Base-by-base conservation (phyloP, 768 basidiomycete genomes). In the Rhodotorula paludigena region DNA sequence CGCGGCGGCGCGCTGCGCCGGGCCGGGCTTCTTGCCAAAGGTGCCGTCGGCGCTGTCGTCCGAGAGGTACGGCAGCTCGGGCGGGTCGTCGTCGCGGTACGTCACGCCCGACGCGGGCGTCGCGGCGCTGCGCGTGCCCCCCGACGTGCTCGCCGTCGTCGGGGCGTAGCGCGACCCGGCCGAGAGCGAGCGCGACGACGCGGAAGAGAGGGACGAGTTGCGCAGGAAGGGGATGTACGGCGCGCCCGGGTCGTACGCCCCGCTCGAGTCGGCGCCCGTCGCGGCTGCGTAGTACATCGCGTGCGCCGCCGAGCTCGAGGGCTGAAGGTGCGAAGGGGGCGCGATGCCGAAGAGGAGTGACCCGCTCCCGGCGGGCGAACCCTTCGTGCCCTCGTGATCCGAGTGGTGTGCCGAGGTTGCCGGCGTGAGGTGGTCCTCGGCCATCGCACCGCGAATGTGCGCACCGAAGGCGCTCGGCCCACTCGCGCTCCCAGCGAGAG, bases 191-290 rank as follows among this genome's bases (percentile, higher is more conserved):
- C 47, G 47, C n/a, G 47, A 48, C 47, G 47, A 48, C n/a, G 47
- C 47, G 30, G 39, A 23, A 4, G 47, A 32, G 38, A 49, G 9
- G 25, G 56, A 51, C 23, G 42, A 15, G 1, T 47, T 38, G 35
- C 44, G 41, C 35, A 62, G 51, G 23, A 32, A 44, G 28, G 32
- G 56, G 62, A 63, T 63, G 54, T 62, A 62, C 15, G 61, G 52
- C 42, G 54, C 53, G 11, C 35, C 28, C 1, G 61, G 61, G 52
- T 21, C 44, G 53, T 62, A 62, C 30, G n/a, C 61, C 14, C 20
- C 52, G 32, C 20, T n/a, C n/a, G n/a, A n/a, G n/a, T n/a, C 28
- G n/a, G 47, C 25, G 5, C 23, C 45, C 0, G 48, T 18, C 57
- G n/a, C n/a, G 45, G 49, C 14, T 18, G 57, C 12, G 57, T 39